Percentiles rank a stretch among this genome's conserved stretches.
Evolutionary conservation across 108 stramenopile genomes (phyloP).

Genomic region (Pseudonitzschia multiseries): DNA sequence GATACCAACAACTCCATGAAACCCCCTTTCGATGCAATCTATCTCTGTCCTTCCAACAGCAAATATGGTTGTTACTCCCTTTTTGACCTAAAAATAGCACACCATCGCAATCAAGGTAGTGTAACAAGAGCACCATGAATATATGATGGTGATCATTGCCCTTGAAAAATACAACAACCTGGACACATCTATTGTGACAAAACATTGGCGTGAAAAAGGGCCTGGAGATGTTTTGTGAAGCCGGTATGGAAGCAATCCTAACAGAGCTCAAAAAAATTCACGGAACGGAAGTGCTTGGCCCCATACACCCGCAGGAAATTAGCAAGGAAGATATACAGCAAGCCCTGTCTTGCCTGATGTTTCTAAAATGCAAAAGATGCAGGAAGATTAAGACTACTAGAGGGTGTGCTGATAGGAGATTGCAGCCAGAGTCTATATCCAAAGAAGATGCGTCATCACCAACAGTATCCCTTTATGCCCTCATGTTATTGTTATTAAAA

Average conservation of each 20-base stretch:
- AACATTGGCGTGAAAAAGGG: conserved; percentile 16
- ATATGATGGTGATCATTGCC: no score
- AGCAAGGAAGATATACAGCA: conserved; percentile 22
- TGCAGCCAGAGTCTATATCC: conserved; percentile 7
- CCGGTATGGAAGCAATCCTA: conserved; percentile 29
- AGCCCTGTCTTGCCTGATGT: conserved; percentile 44
- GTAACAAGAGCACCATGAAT: no score
- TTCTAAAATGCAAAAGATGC: conserved; percentile 42
- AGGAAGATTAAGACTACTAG: conserved; percentile 43
- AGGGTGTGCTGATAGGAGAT: conserved; percentile 37
- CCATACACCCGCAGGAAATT: conserved; percentile 20
- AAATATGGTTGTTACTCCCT: no score
- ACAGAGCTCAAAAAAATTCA: conserved; percentile 49
- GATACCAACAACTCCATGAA: no score
- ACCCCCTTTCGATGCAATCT: no score
- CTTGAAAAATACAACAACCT: not conserved
- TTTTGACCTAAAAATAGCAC: no score
- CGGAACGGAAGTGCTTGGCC: conserved; percentile 29
- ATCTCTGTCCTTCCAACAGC: no score
- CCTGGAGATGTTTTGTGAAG: conserved; percentile 36
- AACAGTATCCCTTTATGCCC: conserved; percentile 28
- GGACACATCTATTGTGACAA: not conserved
- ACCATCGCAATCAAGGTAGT: no score
- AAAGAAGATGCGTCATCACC: conserved; percentile 41
- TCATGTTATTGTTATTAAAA: conserved; percentile 21